Evolutionary conservation across 1,284 basidiomycete species (phyloP).

Genomic region (Austroboletus olivaceoglutinosus): DNA sequence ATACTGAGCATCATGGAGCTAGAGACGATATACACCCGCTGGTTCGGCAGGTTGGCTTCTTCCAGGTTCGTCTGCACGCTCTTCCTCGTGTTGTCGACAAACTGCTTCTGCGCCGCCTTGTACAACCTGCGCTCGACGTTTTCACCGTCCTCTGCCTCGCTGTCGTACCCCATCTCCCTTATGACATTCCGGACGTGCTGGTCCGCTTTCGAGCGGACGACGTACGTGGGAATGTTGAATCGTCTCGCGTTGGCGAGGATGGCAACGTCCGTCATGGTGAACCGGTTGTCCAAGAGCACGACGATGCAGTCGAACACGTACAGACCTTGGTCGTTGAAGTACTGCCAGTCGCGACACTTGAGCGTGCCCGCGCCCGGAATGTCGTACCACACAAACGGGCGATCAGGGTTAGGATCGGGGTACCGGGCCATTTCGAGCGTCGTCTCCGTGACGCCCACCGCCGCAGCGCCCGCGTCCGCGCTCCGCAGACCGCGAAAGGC

Average conservation of each 20-base stretch:
- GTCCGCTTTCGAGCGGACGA: conserved; percentile 39
- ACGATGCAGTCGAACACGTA: conserved; percentile 38
- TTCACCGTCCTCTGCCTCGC: conserved; percentile 9
- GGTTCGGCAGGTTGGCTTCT: conserved; percentile 26
- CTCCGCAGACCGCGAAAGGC: conserved; percentile 32
- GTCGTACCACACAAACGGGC: conserved; percentile 36
- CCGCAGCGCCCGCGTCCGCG: conserved; percentile 28
- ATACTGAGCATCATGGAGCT: background rate
- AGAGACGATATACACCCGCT: conserved; percentile 35
- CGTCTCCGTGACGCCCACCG: conserved; percentile 32
- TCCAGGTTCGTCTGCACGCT: conserved; percentile 32
- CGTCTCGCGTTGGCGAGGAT: conserved; percentile 30
- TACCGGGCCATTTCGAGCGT: conserved; percentile 30
- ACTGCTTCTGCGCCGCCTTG: conserved; percentile 22
- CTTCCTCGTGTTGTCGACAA: conserved; percentile 26
- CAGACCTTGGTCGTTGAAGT: conserved; percentile 38
- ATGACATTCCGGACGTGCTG: conserved; percentile 33
- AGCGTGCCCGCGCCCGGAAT: conserved; percentile 38
- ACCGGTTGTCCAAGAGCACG: conserved; percentile 31
- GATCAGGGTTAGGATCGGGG: conserved; percentile 21
- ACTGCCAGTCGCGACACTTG: conserved; percentile 35
- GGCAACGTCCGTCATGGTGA: conserved; percentile 33
- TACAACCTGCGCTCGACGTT: conserved; percentile 8
- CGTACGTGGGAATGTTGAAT: conserved; percentile 34
- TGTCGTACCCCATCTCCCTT: conserved; percentile 30